phyloP scores from a whole-genome alignment of 306 rosid species.

The Cicer arietinum region DNA sequence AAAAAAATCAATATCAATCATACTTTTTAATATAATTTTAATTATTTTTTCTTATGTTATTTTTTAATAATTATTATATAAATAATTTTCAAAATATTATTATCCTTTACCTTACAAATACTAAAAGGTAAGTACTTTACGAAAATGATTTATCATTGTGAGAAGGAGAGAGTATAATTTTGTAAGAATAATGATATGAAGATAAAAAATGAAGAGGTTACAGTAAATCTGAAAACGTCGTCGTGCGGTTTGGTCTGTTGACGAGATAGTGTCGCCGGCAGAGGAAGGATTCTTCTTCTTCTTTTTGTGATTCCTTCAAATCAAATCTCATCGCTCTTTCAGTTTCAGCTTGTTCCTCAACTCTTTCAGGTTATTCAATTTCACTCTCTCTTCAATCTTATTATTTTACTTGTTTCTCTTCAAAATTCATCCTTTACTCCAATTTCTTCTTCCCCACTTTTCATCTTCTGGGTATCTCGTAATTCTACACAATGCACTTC shows the following conservation, averaged over 20 bases:
- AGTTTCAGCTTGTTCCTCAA: slow-evolving; percentile 2
- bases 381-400: background rate
- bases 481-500: background rate
- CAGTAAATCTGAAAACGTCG: slow-evolving; percentile 35
- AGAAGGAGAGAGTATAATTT: background rate
- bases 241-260: slow-evolving; percentile 35
- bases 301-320: background rate
- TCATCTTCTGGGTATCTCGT: slow-evolving; percentile 39
- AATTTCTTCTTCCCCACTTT: background rate
- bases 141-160: too few species aligned
- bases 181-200: background rate
- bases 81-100: too few species aligned
- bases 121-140: too few species aligned
- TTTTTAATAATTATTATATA: too few species aligned
- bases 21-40: too few species aligned
- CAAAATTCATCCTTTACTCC: slow-evolving; percentile 30
- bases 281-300: slow-evolving; percentile 4
- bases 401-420: background rate
- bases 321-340: slow-evolving; percentile 8
- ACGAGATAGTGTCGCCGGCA: slow-evolving; percentile 39
- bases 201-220: background rate
- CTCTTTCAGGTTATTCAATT: slow-evolving; percentile 26
- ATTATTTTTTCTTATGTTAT: too few species aligned
- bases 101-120: too few species aligned
- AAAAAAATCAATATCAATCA: too few species aligned